Base-by-base conservation (phyloP, 805 yeast species). In the Cyberlindnera mycetangii region DNA sequence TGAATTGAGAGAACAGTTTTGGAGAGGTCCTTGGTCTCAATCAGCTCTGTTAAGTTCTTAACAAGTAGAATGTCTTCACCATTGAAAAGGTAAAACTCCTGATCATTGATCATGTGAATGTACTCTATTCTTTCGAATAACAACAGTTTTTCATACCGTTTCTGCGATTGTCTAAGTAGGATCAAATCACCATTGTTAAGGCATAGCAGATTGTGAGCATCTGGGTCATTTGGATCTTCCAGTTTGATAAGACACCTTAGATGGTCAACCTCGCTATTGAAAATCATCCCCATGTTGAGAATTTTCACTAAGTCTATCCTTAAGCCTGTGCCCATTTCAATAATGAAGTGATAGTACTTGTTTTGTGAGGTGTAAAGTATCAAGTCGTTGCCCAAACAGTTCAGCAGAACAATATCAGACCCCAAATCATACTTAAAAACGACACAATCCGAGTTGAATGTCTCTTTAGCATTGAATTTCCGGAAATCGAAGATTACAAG, bases 41-140 rank as follows among this genome's bases (percentile, higher is more conserved):
- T 32, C 27, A 57, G 30, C 12, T 46, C 33, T 1, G 40, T 2
- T 6, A 58, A 42, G 24, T 54, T 48, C 42, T 48, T 55, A 4
- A 58, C 37, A 14, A 58, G 42, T 1, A 66, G 51, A 5, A 74
- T 45, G 4, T 60, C 54, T 21, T 63, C 65, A 1, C 78, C 78
- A 43, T 66, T 62, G 56, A 66, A 71, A 12, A 72, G 52, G 41
- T 69, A 67, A 35, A 66, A 51, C 28, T 52, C 54, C 7, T 55
- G 53, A 9, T 51, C 41, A 15, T 51, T 51, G 36, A 59, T 48
- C 43, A 53, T 57, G 32, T 56, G 52, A 37, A 55, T 40, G 32
- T 40, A 56, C 37, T 59, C 63, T n/a, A 58, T 51, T 22, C 49
- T 56, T 3, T 58, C 58, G 37, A 60, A 54, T 12, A 60, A 44